Base-by-base conservation (phyloP, 257 asterid genomes). In the Rehmannia glutinosa region DNA sequence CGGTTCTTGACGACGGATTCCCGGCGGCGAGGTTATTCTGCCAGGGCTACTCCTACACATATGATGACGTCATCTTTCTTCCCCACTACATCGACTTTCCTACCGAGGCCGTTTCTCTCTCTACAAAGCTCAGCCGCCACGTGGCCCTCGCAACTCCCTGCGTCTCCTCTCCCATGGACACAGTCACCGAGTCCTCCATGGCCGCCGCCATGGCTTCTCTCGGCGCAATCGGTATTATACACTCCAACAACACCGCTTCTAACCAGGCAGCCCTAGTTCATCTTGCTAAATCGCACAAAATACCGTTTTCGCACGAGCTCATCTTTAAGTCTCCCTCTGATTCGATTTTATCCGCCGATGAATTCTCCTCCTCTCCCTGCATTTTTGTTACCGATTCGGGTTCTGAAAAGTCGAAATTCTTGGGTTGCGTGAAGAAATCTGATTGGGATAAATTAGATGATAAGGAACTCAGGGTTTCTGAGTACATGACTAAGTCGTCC, bases 141-240 rank as follows among this genome's bases (percentile, higher is more conserved):
- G 66, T 92, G 9, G 51, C 80, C 6, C 84, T 92, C 3, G 83
- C 97, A 12, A 77, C 83, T 8, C 97, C 98, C 0, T 92, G 96
- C 70, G 92, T 92, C 20, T 76, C 98, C 42, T 92, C 98, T 12
- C 98, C 98, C 0, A 90, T 92, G 98, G 98, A 92, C 67, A 92
- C 98, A 15, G 97, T 90, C 32, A 84, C 96, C 0, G 98, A 92
- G 50, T 72, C 96, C 32, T 86, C 93, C 43, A 92, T 92, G 98
- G 93, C 98, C 5, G 78, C 85, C 1, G 88, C 93, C 63, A 92
- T 90, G 98, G 93, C 98, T 39, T 81, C 96, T 6, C 80, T 92
- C 0, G 97, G 98, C 2, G 98, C 72, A 8, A 75, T 92, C 23
- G 91, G 91, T 13, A 70, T 92, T 27, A 50, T 90, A 17, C 98